Conservation (phyloP, 1,139 yeast species). For the Yamadazyma siamensis region DNA sequence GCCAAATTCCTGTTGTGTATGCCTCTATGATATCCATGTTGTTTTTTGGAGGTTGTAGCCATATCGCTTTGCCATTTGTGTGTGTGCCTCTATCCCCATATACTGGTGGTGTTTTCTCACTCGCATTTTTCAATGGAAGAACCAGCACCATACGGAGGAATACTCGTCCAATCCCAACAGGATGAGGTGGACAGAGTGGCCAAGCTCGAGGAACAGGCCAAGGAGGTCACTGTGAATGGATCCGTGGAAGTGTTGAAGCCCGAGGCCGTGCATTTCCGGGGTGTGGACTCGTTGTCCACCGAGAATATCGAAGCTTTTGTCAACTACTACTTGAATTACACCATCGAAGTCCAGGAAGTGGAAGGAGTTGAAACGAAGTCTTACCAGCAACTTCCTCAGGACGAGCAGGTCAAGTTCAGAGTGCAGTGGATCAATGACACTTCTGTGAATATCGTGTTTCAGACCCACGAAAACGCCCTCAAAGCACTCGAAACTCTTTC, state of each 20-base stretch:
- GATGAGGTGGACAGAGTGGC: slow-evolving; percentile 32
- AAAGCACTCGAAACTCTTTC: slow-evolving; percentile 37
- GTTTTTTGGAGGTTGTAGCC: too few relatives aligned
- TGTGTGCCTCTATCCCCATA: too few relatives aligned
- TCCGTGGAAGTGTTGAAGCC: slow-evolving; percentile 33
- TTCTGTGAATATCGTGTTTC: slow-evolving; percentile 53
- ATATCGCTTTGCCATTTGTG: too few relatives aligned
- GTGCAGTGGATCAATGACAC: slow-evolving; percentile 74
- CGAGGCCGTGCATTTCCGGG: slow-evolving; percentile 52
- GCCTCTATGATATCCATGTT: too few relatives aligned
- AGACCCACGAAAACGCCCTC: slow-evolving; percentile 39
- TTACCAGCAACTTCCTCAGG: slow-evolving; percentile 26
- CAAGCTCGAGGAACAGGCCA: slow-evolving; percentile 29
- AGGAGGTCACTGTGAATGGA: slow-evolving; percentile 34
- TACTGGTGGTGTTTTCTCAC: too few relatives aligned
- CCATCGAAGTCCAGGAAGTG: slow-evolving; percentile 15
- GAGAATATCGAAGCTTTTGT: slow-evolving; percentile 58
- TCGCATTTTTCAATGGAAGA: too few relatives aligned
- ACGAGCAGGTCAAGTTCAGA: slow-evolving; percentile 34
- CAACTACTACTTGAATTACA: slow-evolving; percentile 46
- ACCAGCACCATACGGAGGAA: slow-evolving; percentile 44
- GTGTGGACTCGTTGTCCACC: slow-evolving; percentile 69
- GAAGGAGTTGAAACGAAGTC: slow-evolving; percentile 11
- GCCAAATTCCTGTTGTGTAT: too few relatives aligned
- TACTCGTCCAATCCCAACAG: slow-evolving; percentile 37